These are phyloP conservation scores for Chimonanthus praecox DNA, from an alignment of 164 flowering plant species.

Conservation along the genomic window DNA sequence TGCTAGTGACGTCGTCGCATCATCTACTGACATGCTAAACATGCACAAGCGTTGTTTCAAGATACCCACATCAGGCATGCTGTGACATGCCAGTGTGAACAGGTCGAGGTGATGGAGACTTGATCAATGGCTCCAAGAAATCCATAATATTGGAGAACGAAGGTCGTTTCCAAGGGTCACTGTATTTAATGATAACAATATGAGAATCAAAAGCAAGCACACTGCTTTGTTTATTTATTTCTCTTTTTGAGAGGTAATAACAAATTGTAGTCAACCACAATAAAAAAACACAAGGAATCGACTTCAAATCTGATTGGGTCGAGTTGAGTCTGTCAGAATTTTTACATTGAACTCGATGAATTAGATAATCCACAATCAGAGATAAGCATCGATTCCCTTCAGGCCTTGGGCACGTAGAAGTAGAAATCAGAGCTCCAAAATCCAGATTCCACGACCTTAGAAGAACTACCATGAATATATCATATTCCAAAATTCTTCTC, in stretches of 20 bases:
- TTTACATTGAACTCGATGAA: no score
- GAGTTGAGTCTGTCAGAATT: no score
- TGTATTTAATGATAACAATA: slow-evolving; percentile 23
- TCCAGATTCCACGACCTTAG: neutral
- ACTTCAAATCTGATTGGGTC: no score
- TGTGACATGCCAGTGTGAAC: slow-evolving; percentile 31
- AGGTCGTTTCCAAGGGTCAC: slow-evolving; percentile 89
- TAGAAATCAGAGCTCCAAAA: neutral
- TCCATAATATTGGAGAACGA: slow-evolving; percentile 77
- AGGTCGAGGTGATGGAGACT: slow-evolving; percentile 44
- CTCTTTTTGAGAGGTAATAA: no score
- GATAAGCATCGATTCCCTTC: neutral
- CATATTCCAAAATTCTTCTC: neutral
- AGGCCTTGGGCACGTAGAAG: neutral
- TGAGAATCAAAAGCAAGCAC: neutral
- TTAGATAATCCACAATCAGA: no score
- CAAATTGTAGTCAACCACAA: no score
- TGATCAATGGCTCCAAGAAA: slow-evolving; percentile 49
- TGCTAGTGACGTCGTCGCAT: slow-evolving; percentile 13
- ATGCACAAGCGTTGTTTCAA: slow-evolving; percentile 12
- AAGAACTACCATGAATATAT: neutral
- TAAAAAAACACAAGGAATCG: no score
- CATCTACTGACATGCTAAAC: slow-evolving; percentile 22
- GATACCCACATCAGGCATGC: slow-evolving; percentile 25
- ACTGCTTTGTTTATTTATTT: no score